Evolutionary conservation across 148 eudicot species (phyloP), one percentile per base, ranked within the genome.

Genomic region (Polygonum aviculare): DNA sequence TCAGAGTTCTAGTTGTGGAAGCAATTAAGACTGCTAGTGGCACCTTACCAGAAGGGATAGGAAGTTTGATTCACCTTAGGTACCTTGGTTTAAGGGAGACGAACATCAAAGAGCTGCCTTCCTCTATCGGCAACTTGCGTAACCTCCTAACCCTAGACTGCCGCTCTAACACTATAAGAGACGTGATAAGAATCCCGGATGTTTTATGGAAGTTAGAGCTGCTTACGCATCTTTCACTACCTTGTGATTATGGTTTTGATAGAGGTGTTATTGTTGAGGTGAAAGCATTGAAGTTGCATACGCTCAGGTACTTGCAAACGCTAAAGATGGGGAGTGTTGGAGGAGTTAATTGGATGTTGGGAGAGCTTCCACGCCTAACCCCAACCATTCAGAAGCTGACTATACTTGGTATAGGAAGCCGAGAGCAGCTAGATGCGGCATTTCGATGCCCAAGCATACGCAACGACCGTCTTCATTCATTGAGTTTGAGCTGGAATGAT

Each of bases 1-100:
- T 84, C 16, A 76, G 83, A 74, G 81, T 84, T 75, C 67, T 84
- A 16, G 75, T 76, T n/a, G 57, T 84, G n/a, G n/a, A n/a, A n/a
- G n/a, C n/a, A n/a, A n/a, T 39, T 47, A 31, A 7, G 47, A 50
- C 80, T 2, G 3, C 44, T 0, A 55, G 74, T 40, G 75, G 82
- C 9, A 59, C 62, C 73, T 69, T 84, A 74, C 83, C 60, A 7
- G 7, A 1, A 54, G 60, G 22, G 22, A 54, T 54, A 54, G 55
- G 55, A n/a, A 50, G 55, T 50, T 50, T 50, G 55, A 50, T 50
- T 50, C 55, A 50, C n/a, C 55, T 50, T 0, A 50, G 55, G 2
- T 50, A 50, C 55, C 55, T 50, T 50, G 18, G 6, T 50, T 50
- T 50, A 50, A 0, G n/a, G 16, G n/a, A 3, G 4, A 50, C 54